A percentile compares a stretch with the other conserved stretches of the same genome.
Evolutionary conservation across 78 protist species (phyloP).

Genomic region (Emiliania huxleyi): DNA sequence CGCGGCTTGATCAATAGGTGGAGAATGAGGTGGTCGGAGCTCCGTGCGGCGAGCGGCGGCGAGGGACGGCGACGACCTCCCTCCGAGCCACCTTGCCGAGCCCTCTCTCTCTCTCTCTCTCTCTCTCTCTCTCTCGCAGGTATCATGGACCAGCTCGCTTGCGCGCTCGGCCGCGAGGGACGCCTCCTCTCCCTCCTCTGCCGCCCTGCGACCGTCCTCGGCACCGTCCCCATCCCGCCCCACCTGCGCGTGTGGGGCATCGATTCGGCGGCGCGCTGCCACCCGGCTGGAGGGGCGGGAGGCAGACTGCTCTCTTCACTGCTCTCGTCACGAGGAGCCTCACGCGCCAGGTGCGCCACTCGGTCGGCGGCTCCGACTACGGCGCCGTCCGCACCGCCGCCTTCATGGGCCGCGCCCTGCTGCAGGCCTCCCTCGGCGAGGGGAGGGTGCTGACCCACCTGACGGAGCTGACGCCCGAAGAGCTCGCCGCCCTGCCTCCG

Average conservation of each 20-base stretch:
- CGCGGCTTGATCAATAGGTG: too few species aligned
- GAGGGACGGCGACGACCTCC: too few species aligned
- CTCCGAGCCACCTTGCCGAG: too few species aligned
- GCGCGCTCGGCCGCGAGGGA: background rate
- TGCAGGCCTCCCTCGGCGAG: background rate
- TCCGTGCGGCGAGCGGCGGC: constrained; percentile 30
- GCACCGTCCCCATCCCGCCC: background rate
- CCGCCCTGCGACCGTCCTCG: background rate
- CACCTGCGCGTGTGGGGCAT: background rate
- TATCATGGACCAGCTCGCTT: constrained; percentile 21
- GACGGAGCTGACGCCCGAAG: background rate
- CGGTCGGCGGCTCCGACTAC: constrained; percentile 5
- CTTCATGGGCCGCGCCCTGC: background rate
- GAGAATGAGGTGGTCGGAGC: constrained; percentile 18
- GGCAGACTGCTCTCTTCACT: too few species aligned
- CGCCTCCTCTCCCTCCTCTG: background rate
- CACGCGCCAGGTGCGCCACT: constrained; percentile 7
- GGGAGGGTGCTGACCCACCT: background rate
- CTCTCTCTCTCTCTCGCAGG: too few species aligned
- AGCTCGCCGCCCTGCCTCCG: background rate
- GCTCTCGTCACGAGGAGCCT: too few species aligned
- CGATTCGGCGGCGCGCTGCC: constrained; percentile 12
- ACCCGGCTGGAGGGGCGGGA: too few species aligned
- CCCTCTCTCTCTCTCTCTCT: too few species aligned
- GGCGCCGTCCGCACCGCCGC: constrained; percentile 10